Percentiles rank a stretch among this genome's conserved stretches.
Evolutionary conservation across 768 basidiomycete species (phyloP).

Genomic region (Suillus subaureus): DNA sequence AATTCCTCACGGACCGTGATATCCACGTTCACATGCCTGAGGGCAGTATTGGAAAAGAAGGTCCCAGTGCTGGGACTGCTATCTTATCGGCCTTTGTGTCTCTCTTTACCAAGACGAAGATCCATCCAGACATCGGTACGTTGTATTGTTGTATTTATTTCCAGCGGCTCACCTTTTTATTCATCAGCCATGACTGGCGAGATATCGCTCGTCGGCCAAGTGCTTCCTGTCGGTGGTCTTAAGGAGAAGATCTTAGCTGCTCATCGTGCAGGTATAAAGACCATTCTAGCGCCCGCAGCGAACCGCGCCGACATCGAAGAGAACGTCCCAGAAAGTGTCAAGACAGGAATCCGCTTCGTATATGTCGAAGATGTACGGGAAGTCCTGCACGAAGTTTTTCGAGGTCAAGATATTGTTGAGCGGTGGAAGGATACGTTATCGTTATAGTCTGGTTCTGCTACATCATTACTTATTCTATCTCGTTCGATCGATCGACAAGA

Average conservation of each 20-base stretch:
- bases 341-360: slow-evolving; percentile 91
- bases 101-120: slow-evolving; percentile 82
- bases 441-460: slow-evolving; percentile 15
- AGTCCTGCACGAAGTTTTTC: slow-evolving; percentile 87
- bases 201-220: slow-evolving; percentile 94
- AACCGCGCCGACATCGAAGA: slow-evolving; percentile 96
- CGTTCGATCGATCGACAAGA: slow-evolving; percentile 1
- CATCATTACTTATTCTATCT: slow-evolving; percentile 12
- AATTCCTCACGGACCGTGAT: slow-evolving; percentile 83
- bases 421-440: slow-evolving; percentile 69
- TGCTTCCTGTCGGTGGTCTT: slow-evolving; percentile 92
- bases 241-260: slow-evolving; percentile 98
- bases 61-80: slow-evolving; percentile 95
- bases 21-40: slow-evolving; percentile 98
- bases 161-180: background rate
- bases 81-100: slow-evolving; percentile 90
- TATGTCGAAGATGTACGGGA: slow-evolving; percentile 94
- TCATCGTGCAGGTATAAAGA: slow-evolving; percentile 95
- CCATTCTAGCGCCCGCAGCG: slow-evolving; percentile 82
- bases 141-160: slow-evolving; percentile 13
- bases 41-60: slow-evolving; percentile 91
- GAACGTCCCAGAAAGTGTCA: slow-evolving; percentile 95
- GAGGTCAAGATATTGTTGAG: slow-evolving; percentile 55
- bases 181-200: slow-evolving; percentile 94
- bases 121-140: slow-evolving; percentile 88